Evolutionary conservation across 2,329 filamentous ascomycete species (phyloP).

Genomic region (Claviceps sorghi): DNA sequence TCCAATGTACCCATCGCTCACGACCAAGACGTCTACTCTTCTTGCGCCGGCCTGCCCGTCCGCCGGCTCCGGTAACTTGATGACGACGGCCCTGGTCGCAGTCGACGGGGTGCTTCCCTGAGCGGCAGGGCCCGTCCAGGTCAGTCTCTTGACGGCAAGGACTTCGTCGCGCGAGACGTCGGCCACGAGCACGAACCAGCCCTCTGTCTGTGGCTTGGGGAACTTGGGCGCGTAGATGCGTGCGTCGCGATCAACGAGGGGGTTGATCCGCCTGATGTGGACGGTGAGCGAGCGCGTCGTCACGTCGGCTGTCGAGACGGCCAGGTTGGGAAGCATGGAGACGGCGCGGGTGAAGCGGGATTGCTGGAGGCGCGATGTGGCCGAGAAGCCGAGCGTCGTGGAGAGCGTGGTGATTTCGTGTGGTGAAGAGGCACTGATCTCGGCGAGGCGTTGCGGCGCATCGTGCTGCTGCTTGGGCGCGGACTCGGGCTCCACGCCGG

Average conservation of each 20-base stretch:
- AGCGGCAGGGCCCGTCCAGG: constrained; percentile 41
- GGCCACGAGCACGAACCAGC: constrained; percentile 74
- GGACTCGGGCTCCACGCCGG: constrained; percentile 43
- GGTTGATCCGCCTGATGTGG: constrained; percentile 51
- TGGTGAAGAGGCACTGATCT: constrained; percentile 23
- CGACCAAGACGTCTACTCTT: constrained; percentile 57
- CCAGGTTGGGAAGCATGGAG: constrained; percentile 53
- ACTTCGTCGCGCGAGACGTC: constrained; percentile 58
- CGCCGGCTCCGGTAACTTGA: constrained; percentile 43
- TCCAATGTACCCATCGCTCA: constrained; percentile 79
- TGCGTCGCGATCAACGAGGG: constrained; percentile 47
- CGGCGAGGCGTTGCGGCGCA: constrained; percentile 24
- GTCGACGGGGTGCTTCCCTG: constrained; percentile 34
- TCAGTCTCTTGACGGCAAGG: constrained; percentile 71
- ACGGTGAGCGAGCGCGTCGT: constrained; percentile 51
- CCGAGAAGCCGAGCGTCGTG: constrained; percentile 35
- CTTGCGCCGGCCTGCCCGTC: constrained; percentile 27
- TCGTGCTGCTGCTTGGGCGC: constrained; percentile 12
- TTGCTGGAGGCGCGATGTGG: constrained; percentile 21
- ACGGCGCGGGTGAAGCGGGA: constrained; percentile 43
- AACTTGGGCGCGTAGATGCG: constrained; percentile 78
- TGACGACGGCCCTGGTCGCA: constrained; percentile 26
- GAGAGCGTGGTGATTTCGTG: constrained; percentile 29
- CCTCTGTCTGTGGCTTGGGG: constrained; percentile 88
- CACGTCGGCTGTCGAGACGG: constrained; percentile 44